Conservation (phyloP, 2,329 filamentous ascomycete species). For the Ascochyta viciae-villosae region DNA sequence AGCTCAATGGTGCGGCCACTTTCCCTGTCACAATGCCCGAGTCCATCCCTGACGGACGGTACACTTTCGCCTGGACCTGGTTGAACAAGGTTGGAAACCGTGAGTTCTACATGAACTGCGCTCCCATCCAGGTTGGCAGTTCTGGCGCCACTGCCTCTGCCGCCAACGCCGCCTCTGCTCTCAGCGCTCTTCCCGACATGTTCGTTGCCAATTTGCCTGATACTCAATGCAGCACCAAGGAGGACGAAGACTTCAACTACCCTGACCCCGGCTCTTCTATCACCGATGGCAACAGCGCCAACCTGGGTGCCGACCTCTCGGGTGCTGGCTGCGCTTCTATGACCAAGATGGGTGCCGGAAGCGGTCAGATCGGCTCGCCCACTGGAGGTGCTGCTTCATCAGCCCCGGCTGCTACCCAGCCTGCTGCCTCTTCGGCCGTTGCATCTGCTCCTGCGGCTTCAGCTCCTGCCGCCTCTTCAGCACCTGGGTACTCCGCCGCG, state of each 20-base stretch:
- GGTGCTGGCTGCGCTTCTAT: slow-evolving; percentile 40
- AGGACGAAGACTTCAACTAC: slow-evolving; percentile 65
- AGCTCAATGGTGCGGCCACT: too few species aligned
- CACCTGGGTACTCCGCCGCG: slow-evolving; percentile 8
- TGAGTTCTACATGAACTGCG: slow-evolving; percentile 99
- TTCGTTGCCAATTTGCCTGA: slow-evolving; percentile 72
- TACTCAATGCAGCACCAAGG: slow-evolving; percentile 64
- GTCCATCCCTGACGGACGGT: slow-evolving; percentile 74
- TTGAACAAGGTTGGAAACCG: slow-evolving; percentile 91
- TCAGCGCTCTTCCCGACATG: slow-evolving; percentile 72
- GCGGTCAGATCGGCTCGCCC: slow-evolving; percentile 38
- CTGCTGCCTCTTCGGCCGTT: slow-evolving; percentile 7
- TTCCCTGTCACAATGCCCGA: slow-evolving; percentile 62
- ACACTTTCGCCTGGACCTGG: slow-evolving; percentile 91
- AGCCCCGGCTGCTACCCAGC: slow-evolving; percentile 9
- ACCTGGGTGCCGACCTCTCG: slow-evolving; percentile 38
- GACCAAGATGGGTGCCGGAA: slow-evolving; percentile 42
- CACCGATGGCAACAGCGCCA: slow-evolving; percentile 43
- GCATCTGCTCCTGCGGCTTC: slow-evolving; percentile 9
- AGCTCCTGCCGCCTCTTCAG: slow-evolving; percentile 8
- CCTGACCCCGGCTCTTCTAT: slow-evolving; percentile 67
- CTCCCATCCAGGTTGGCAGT: slow-evolving; percentile 73
- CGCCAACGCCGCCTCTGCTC: slow-evolving; percentile 38
- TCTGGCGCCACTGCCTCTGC: slow-evolving; percentile 47
- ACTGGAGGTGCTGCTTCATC: slow-evolving; percentile 17